These are phyloP conservation scores for Davidsoniella eucalypti DNA, from an alignment of 2,329 filamentous ascomycete genomes.

Conservation along the genomic window DNA sequence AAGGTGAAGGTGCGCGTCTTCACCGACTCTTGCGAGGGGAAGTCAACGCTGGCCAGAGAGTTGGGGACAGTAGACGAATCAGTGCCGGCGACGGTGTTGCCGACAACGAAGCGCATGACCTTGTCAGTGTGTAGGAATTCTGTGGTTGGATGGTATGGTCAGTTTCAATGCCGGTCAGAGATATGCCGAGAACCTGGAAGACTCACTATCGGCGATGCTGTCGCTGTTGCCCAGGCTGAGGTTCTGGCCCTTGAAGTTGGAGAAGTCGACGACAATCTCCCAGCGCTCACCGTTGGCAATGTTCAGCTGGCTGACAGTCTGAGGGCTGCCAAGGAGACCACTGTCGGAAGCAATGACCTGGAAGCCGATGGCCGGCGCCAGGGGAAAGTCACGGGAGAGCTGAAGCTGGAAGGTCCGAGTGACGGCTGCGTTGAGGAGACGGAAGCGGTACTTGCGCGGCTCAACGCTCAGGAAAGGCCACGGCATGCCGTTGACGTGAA, in stretches of 20 bases:
- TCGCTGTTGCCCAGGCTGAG: constrained; percentile 22
- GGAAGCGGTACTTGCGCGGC: constrained; percentile 42
- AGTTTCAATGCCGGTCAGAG: neutral
- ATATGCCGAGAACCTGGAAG: neutral
- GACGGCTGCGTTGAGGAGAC: constrained; percentile 34
- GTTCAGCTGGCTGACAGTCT: constrained; percentile 14
- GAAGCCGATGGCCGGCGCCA: constrained; percentile 25
- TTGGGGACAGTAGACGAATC: constrained; percentile 23
- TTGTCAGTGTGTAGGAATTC: constrained; percentile 36
- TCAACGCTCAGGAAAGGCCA: constrained; percentile 44
- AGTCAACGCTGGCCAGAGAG: constrained; percentile 22
- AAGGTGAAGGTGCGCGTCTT: constrained; percentile 31
- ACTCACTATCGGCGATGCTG: constrained; percentile 8
- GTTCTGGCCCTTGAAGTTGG: constrained; percentile 29
- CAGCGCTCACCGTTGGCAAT: constrained; percentile 41
- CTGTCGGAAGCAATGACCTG: constrained; percentile 37
- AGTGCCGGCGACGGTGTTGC: constrained; percentile 18
- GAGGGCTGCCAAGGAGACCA: constrained; percentile 26
- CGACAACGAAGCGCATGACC: constrained; percentile 36
- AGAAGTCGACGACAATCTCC: constrained; percentile 41
- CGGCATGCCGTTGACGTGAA: constrained; percentile 31
- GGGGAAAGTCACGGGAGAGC: constrained; percentile 22
- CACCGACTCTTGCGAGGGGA: constrained; percentile 20
- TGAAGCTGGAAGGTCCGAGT: constrained; percentile 32
- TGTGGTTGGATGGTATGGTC: neutral